Base-by-base conservation (phyloP, 1,284 basidiomycete genomes). In the Ceratobasidium sp. region DNA sequence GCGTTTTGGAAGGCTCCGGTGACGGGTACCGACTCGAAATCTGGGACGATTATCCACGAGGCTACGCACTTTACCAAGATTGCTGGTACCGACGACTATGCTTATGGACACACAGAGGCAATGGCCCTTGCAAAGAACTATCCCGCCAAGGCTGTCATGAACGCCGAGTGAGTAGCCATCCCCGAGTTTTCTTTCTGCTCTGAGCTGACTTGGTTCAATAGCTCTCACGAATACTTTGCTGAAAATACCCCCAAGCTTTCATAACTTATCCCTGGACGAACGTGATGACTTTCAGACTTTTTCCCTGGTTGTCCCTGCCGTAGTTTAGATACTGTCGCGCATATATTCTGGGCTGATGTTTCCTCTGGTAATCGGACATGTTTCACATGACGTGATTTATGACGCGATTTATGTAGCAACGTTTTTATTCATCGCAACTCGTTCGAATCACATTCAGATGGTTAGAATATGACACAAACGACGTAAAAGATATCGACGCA, bases 41-140 rank as follows among this genome's bases (percentile, higher is more conserved):
- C 74, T 44, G 77, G 77, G 37, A 76, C 77, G 2, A 78, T 78
- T 40, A 69, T 78, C 22, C 77, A 78, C 68, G 77, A 76, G 32
- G 40, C 69, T 8, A 64, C 76, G 15, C 77, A 78, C 22, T 78
- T 78, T 51, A 66, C 59, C 1, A 52, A 22, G n/a, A 17, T 76
- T 19, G 67, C 49, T 46, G 77, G 77, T 19, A 76, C 77, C 19
- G 34, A 40, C 22, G 77, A 78, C 32, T 44, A 69, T 29, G 77
- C 56, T 15, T 78, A 78, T 62, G 75, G 75, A 37, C 74, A 78
- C 17, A n/a, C n/a, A 17, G 44, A 64, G 19, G 57, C 59, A 19
- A 54, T 59, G 52, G 68, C 66, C 7, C 74, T 78, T 22, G 77
- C 77, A 5, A 54, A 43, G 34, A 57, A 17, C 3, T 9, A 68